phyloP scores from a whole-genome alignment of 345 rosid species.

The Pelargonium nanum region DNA sequence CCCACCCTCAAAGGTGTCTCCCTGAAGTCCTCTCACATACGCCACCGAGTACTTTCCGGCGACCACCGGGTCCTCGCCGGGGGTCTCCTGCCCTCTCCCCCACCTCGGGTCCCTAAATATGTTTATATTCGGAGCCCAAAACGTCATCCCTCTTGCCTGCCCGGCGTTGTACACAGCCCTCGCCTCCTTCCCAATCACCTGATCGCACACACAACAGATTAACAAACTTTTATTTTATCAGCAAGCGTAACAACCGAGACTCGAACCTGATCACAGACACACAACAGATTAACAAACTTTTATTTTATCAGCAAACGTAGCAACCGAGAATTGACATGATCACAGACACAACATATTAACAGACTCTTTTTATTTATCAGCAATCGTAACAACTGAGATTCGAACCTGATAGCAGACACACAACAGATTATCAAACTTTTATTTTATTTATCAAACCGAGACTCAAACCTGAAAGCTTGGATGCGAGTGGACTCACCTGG shows the following conservation, averaged over 20 bases:
- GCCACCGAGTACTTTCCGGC: slow-evolving; percentile 57
- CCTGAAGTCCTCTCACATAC: slow-evolving; percentile 74
- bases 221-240: too few species aligned
- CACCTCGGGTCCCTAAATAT: slow-evolving; percentile 86
- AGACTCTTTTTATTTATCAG: too few species aligned
- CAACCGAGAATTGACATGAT: too few species aligned
- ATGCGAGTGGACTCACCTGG: slow-evolving; percentile 41
- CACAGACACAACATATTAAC: too few species aligned
- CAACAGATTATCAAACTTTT: too few species aligned
- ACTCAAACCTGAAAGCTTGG: too few species aligned
- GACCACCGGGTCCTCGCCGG: slow-evolving; percentile 72
- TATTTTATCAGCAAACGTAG: not conserved
- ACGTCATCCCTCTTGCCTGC: slow-evolving; percentile 59
- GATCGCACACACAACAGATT: not conserved
- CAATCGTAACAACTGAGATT: too few species aligned
- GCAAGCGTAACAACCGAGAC: too few species aligned
- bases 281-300: too few species aligned
- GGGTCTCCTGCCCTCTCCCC: slow-evolving; percentile 92
- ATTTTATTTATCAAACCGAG: too few species aligned
- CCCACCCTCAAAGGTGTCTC: slow-evolving; percentile 37
- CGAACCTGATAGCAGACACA: too few species aligned
- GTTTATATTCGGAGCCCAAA: slow-evolving; percentile 79
- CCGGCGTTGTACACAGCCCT: slow-evolving; percentile 60
- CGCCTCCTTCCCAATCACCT: slow-evolving; percentile 60
- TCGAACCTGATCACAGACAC: too few species aligned